phyloP scores from a whole-genome alignment of 176 grass and related monocot species.

The Chrysopogon serrulatus region DNA sequence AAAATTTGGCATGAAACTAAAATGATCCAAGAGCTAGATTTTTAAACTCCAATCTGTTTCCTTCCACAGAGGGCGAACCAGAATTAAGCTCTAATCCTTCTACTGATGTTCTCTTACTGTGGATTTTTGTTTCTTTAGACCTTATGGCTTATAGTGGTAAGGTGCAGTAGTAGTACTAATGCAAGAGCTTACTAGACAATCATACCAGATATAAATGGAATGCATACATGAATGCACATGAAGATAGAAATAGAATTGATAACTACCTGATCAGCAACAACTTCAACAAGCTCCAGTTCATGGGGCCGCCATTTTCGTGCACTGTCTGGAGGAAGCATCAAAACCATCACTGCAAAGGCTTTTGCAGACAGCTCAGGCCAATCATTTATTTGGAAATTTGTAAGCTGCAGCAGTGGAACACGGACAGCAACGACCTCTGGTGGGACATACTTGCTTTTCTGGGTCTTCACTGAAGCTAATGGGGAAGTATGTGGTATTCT shows the following conservation, averaged over 20 bases:
- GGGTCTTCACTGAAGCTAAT: slow-evolving; percentile 42
- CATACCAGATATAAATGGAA: neutral
- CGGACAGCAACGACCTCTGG: slow-evolving; percentile 76
- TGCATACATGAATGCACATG: slow-evolving; percentile 5
- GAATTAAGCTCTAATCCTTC: neutral
- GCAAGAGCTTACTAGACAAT: neutral
- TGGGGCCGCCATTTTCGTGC: slow-evolving; percentile 77
- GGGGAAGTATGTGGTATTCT: slow-evolving; percentile 49
- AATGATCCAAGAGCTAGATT: neutral
- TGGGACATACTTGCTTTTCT: slow-evolving; percentile 49
- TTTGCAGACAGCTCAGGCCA: slow-evolving; percentile 70
- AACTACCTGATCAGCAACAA: slow-evolving; percentile 80
- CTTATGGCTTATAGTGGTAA: neutral
- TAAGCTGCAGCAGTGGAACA: slow-evolving; percentile 76
- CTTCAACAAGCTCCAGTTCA: slow-evolving; percentile 87
- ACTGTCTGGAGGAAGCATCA: slow-evolving; percentile 79
- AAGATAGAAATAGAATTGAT: slow-evolving; percentile 2
- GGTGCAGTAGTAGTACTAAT: neutral
- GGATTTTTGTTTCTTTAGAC: neutral
- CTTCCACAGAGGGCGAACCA: neutral
- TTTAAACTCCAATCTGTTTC: neutral
- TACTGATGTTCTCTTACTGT: neutral
- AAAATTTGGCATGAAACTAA: neutral
- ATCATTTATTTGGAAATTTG: slow-evolving; percentile 83
- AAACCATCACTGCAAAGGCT: slow-evolving; percentile 83